Base-by-base conservation (phyloP, 2,329 filamentous ascomycete species). In the Diplodia scrobiculata region DNA sequence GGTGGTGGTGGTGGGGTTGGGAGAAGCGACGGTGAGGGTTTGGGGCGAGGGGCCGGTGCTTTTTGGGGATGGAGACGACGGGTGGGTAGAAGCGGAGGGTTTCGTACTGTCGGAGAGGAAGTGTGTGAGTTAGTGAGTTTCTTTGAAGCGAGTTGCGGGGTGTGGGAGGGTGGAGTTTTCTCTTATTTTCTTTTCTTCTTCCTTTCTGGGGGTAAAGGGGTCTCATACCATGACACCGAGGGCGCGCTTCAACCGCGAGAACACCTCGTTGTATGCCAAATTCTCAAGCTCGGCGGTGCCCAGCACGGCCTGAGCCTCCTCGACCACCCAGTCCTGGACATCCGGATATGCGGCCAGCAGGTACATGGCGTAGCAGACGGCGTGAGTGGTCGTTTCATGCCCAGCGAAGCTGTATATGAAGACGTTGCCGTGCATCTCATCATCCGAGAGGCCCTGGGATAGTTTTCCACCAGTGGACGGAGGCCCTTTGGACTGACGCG, bases 391-490 rank as follows among this genome's bases (percentile, higher is more conserved):
- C 1, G 74, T 75, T 54, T 75, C 74, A 55, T 75, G 71, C 1
- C 74, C 74, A 1, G 73, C 73, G 27, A 74, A 63, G 14, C 69
- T 74, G 63, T 74, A 74, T n/a, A 73, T 70, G 67, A 75, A 76
- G 5, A 75, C 60, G 65, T 76, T 76, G 14, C 73, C 74, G 45
- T 69, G 70, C 2, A 75, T 66, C 67, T 76, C 74, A 5, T 65
- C 62, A 29, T 67, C 66, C 7, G 60, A 62, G 77, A 96, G 95
- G 9, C 83, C 86, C 73, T 89, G 91, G 91, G 0, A 94, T 89
- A 0, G 89, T 6, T 27, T 91, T 0, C 94, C 89, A 0, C 89
- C n/a, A 3, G 19, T 27, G 29, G 34, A 36, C 7, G 9, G 10
- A 36, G 34, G 10, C 6, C 25, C 19, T 17, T 64, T 55, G 5